Conservation (phyloP, 495 filamentous ascomycete genomes). For the Aspergillus mulundensis region DNA sequence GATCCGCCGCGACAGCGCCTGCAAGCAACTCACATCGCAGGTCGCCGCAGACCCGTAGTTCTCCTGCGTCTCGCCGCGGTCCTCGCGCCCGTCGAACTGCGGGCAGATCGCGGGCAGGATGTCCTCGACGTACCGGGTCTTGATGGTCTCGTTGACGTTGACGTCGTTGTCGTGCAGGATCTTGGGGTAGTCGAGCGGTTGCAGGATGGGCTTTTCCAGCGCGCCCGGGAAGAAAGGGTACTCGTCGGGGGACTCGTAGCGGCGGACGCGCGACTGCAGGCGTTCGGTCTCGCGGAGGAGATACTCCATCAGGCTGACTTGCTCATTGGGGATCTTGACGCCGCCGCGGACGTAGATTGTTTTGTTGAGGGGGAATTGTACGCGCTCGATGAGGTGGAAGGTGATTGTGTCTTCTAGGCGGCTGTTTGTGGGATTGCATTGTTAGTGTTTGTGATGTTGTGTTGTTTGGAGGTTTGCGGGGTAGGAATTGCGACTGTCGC, state of each 20-base stretch:
- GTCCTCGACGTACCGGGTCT: slow-evolving; percentile 72
- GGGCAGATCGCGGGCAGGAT: slow-evolving; percentile 80
- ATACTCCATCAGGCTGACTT: slow-evolving; percentile 88
- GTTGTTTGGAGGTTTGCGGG: slow-evolving; percentile 6
- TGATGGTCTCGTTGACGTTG: slow-evolving; percentile 86
- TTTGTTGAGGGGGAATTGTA: slow-evolving; percentile 90
- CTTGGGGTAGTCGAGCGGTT: slow-evolving; percentile 82
- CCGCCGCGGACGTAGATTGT: slow-evolving; percentile 82
- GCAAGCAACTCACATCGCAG: slow-evolving; percentile 84
- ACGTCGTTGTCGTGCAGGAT: slow-evolving; percentile 92
- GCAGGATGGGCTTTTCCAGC: slow-evolving; percentile 74
- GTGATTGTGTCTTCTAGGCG: slow-evolving; percentile 98
- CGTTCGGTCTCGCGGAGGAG: slow-evolving; percentile 84
- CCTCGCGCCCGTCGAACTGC: slow-evolving; percentile 59
- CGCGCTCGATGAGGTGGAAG: slow-evolving; percentile 96
- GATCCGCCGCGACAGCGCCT: slow-evolving; percentile 86
- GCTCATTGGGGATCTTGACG: slow-evolving; percentile 67
- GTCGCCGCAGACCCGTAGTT: slow-evolving; percentile 94
- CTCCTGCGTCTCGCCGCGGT: slow-evolving; percentile 82
- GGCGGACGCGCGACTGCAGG: slow-evolving; percentile 88
- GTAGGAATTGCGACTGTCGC: slow-evolving; percentile 8
- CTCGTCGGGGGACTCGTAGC: slow-evolving; percentile 94
- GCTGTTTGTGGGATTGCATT: slow-evolving; percentile 41
- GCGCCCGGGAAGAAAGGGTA: slow-evolving; percentile 93
- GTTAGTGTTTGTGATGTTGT: no score